Evolutionary conservation across 1,284 basidiomycete species (phyloP).

Genomic region (Cryptococcus sp.): DNA sequence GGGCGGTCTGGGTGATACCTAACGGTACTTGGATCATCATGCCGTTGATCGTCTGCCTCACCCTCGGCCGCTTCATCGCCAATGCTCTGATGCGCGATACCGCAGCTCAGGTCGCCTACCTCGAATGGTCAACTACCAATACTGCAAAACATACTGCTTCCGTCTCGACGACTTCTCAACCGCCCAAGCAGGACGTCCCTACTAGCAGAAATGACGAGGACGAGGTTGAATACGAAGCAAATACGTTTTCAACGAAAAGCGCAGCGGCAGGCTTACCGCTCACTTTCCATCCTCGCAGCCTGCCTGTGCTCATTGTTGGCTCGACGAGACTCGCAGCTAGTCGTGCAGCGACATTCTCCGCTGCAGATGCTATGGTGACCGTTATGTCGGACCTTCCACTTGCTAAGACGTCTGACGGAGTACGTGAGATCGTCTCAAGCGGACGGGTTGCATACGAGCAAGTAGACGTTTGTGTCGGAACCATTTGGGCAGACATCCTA

Average conservation of each 20-base stretch:
- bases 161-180: not conserved
- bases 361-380: constrained; percentile 74
- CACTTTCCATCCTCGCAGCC: constrained; percentile 63
- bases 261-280: constrained; percentile 66
- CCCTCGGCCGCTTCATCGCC: constrained; percentile 36
- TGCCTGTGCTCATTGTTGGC: constrained; percentile 70
- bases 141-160: not conserved
- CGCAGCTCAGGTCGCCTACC: constrained; percentile 26
- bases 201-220: not conserved
- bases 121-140: constrained; percentile 14
- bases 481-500: constrained; percentile 21
- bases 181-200: not conserved
- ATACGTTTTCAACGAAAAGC: not conserved
- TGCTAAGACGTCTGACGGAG: constrained; percentile 65
- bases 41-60: constrained; percentile 35
- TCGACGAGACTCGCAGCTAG: constrained; percentile 74
- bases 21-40: constrained; percentile 60
- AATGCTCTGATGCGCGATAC: constrained; percentile 30
- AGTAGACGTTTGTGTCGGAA: constrained; percentile 50
- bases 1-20: constrained; percentile 70
- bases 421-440: constrained; percentile 64
- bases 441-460: constrained; percentile 59
- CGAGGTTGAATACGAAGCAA: not conserved
- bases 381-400: constrained; percentile 58
- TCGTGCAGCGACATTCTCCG: constrained; percentile 76